A percentile compares a stretch with the other conserved stretches of the same genome.
Conservation (phyloP, 2,329 filamentous ascomycete genomes). For the Mariannaea elegans region DNA sequence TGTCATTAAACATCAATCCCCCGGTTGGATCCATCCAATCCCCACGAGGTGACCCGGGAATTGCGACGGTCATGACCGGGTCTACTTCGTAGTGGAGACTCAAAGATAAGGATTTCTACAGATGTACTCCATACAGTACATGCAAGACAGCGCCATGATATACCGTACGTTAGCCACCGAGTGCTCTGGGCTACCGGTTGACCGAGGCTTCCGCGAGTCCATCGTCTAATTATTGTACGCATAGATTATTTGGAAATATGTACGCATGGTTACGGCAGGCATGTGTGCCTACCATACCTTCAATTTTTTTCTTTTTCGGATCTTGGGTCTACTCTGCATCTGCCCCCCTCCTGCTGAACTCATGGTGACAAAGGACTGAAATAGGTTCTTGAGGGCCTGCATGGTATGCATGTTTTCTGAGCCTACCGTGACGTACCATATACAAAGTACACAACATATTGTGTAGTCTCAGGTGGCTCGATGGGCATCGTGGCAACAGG, state of each 20-base stretch:
- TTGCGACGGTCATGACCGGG: slow-evolving; percentile 32
- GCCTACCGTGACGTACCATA: background rate
- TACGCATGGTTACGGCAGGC: too few relatives aligned
- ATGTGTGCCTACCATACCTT: too few relatives aligned
- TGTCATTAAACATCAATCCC: slow-evolving; percentile 14
- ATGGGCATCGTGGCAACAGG: slow-evolving; percentile 15
- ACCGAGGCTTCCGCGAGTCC: too few relatives aligned
- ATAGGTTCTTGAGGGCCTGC: background rate
- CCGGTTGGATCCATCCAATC: slow-evolving; percentile 21
- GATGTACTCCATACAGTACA: background rate
- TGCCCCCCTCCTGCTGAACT: background rate
- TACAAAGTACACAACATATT: background rate
- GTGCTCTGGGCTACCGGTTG: background rate
- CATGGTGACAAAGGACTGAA: too few relatives aligned
- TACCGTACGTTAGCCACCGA: too few relatives aligned
- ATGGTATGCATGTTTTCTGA: background rate
- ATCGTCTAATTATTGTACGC: too few relatives aligned
- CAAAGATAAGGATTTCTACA: slow-evolving; percentile 28
- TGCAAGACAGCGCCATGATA: background rate
- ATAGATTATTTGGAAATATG: too few relatives aligned
- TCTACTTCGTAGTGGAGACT: slow-evolving; percentile 31
- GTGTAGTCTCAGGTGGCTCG: slow-evolving; percentile 20
- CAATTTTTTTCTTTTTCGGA: too few relatives aligned
- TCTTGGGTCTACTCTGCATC: background rate
- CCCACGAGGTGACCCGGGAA: slow-evolving; percentile 26